Evolutionary conservation across 495 filamentous ascomycete species (phyloP).

Genomic region (Neurospora sp.): DNA sequence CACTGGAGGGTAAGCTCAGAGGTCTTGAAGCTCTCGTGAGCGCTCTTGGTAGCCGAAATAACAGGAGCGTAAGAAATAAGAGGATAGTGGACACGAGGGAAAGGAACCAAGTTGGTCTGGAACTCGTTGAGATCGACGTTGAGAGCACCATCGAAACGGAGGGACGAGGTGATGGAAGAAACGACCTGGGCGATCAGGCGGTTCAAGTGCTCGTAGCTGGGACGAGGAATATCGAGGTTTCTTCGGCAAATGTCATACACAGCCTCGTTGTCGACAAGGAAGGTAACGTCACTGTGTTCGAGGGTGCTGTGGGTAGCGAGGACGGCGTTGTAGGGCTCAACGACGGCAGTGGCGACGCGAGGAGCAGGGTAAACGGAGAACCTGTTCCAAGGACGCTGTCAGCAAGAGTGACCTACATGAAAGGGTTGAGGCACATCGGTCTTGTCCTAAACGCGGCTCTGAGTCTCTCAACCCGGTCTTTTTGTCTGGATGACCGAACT

Average conservation of each 20-base stretch:
- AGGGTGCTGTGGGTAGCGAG: slow-evolving; percentile 88
- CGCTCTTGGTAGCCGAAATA: slow-evolving; percentile 68
- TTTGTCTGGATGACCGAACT: not conserved
- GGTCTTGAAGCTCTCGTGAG: slow-evolving; percentile 88
- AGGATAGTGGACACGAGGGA: slow-evolving; percentile 86
- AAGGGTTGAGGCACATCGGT: not conserved
- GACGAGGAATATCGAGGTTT: slow-evolving; percentile 79
- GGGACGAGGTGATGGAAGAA: slow-evolving; percentile 81
- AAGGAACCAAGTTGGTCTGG: slow-evolving; percentile 90
- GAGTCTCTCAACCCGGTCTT: not conserved
- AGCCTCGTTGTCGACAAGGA: slow-evolving; percentile 88
- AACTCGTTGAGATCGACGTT: slow-evolving; percentile 93
- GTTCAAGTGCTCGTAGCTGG: slow-evolving; percentile 80
- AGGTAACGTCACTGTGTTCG: slow-evolving; percentile 88
- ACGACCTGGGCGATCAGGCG: slow-evolving; percentile 86
- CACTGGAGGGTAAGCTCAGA: slow-evolving; percentile 81
- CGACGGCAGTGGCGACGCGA: slow-evolving; percentile 75
- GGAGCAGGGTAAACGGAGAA: slow-evolving; percentile 85
- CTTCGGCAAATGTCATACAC: slow-evolving; percentile 89
- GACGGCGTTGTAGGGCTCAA: slow-evolving; percentile 91
- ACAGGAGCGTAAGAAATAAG: slow-evolving; percentile 85
- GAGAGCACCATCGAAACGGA: slow-evolving; percentile 82
- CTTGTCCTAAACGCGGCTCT: not conserved
- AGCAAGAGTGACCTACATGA: not conserved
- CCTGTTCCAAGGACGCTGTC: not conserved